phyloP scores from a whole-genome alignment of 2,329 filamentous ascomycete species.

The Pezicula radicicola region DNA sequence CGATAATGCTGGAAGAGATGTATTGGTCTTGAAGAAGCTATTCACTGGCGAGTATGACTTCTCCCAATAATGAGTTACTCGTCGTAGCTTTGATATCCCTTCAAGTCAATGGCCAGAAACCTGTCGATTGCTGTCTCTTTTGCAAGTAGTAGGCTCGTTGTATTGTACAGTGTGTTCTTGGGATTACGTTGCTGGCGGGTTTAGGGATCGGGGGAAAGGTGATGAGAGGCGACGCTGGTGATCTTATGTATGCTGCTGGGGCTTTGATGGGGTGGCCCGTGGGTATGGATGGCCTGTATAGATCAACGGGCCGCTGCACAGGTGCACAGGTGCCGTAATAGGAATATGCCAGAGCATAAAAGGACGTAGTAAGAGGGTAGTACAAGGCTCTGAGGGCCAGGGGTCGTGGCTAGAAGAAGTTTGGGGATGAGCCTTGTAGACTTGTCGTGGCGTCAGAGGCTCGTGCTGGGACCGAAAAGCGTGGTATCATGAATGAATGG shows the following conservation, averaged over 20 bases:
- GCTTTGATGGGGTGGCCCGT: slow-evolving; percentile 3
- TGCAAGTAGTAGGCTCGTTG: not conserved
- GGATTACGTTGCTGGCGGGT: not conserved
- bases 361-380: not conserved
- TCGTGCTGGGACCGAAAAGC: not conserved
- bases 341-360: slow-evolving; percentile 4
- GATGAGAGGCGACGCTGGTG: slow-evolving; percentile 1
- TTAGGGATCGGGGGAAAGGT: not conserved
- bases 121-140: no score
- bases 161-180: not conserved
- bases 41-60: not conserved
- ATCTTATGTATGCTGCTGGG: slow-evolving; percentile 14
- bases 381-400: not conserved
- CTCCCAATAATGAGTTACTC: no score
- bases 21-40: not conserved
- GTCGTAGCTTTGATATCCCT: no score
- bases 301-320: slow-evolving; percentile 18
- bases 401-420: not conserved
- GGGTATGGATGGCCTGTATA: slow-evolving; percentile 8
- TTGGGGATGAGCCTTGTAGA: not conserved
- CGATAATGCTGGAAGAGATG: not conserved
- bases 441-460: not conserved
- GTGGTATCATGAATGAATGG: no score
- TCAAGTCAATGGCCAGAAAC: no score
- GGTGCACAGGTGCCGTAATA: slow-evolving; percentile 17